Conservation (phyloP, 805 yeast genomes). For the Yarrowia yakushimensis region DNA sequence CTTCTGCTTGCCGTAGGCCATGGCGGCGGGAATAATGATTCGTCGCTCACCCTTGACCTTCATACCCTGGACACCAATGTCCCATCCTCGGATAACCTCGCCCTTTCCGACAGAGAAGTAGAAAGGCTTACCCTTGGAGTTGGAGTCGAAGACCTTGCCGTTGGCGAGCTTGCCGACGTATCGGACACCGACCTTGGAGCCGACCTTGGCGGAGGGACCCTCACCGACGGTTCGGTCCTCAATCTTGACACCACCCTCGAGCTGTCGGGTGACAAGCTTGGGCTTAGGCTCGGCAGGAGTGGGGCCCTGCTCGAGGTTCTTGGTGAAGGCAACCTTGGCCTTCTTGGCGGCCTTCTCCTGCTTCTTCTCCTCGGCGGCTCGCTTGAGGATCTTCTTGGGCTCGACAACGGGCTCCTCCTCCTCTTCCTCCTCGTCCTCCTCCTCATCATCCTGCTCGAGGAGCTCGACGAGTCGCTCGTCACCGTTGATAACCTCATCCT, state of each 20-base stretch:
- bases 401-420: conserved; percentile 50
- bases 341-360: conserved; percentile 38
- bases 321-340: conserved; percentile 69
- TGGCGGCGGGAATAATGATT: conserved; percentile 89
- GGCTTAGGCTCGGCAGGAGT: conserved; percentile 43
- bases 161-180: conserved; percentile 96
- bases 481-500: conserved; percentile 33
- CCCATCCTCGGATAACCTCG: conserved; percentile 98
- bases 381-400: conserved; percentile 38
- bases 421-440: conserved; percentile 53
- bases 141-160: conserved; percentile 95
- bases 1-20: conserved; percentile 93
- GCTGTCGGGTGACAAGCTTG: conserved; percentile 56
- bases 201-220: conserved; percentile 83
- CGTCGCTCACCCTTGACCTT: conserved; percentile 98
- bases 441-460: conserved; percentile 51
- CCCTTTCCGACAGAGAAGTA: conserved; percentile 88
- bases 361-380: conserved; percentile 37
- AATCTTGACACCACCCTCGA: conserved; percentile 87
- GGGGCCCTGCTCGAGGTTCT: conserved; percentile 93
- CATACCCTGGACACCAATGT: conserved; percentile 98
- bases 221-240: conserved; percentile 91
- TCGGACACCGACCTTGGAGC: conserved; percentile 91
- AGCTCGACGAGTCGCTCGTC: conserved; percentile 42
- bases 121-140: conserved; percentile 96